Evolutionary conservation across 179 eudicot species (phyloP), one percentile per base, ranked within the genome.

Genomic region (Kewa caespitosa): DNA sequence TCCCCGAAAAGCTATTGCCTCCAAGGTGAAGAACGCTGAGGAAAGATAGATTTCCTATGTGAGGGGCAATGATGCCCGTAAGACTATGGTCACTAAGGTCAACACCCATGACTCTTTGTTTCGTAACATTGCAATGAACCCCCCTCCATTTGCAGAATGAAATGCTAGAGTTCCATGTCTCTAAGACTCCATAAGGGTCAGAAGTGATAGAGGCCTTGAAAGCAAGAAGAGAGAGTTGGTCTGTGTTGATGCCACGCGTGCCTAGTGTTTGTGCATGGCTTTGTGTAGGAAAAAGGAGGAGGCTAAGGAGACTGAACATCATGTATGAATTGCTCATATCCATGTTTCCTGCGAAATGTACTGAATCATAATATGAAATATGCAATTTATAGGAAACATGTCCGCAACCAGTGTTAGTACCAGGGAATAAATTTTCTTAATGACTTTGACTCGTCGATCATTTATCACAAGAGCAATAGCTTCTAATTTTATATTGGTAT

Each of bases 121-220:
- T 67, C 31, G 73, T 63, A 32, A 13, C 41, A 38, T 63, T 78
- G 69, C 79, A 81, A 37, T 23, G 27, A 12, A 81, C 75, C 17
- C 84, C 81, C 38, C 42, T 61, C 84, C 84, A 81, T 32, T 36
- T 69, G 72, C 84, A 81, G n/a, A 81, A 73, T 28, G 75, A n/a
- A n/a, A 73, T 52, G 41, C 27, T 74, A 5, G 50, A 25, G 46
- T 73, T 74, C 81, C 85, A 82, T 32, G 68, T 66, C 6, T 48
- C 34, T 57, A 82, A 77, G 8, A 74, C 79, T 38, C 63, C 27
- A 6, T 39, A 57, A 25, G 85, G 85, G 43, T 78, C 85, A 54
- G 48, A 66, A 22, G 79, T 78, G 32, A 78, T 65, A 14, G 52
- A 55, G 67, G 85, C 74, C 34, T 74, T 78, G 74, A 82, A 82